phyloP scores from a whole-genome alignment of 805 yeast genomes.

The Saccharomycodes ludwigii region DNA sequence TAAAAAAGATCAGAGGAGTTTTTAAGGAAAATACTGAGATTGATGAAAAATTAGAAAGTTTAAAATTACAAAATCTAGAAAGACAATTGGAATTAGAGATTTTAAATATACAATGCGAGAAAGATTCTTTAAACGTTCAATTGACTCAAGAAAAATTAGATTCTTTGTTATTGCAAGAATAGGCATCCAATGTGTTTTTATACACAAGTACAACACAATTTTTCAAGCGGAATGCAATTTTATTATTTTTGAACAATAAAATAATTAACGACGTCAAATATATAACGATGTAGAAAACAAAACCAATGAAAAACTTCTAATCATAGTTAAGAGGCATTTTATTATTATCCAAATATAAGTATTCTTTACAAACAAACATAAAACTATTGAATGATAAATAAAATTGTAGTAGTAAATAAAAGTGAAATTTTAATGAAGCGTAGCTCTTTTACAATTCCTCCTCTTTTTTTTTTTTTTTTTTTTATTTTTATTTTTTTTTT shows the following conservation, averaged over 20 bases:
- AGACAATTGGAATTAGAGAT: conserved; percentile 18
- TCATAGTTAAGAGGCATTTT: no score
- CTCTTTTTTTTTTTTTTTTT: no score
- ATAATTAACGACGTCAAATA: no score
- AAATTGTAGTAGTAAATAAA: no score
- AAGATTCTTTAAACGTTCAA: conserved; percentile 23
- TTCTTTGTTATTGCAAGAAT: conserved; percentile 15
- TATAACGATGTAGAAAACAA: neutral
- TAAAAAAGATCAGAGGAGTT: conserved; percentile 10
- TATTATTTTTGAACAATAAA: neutral
- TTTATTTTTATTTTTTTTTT: no score
- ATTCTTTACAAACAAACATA: no score
- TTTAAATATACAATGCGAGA: conserved; percentile 17
- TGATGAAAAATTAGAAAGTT: conserved; percentile 15
- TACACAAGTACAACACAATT: neutral
- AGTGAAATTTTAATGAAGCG: no score
- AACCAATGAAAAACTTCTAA: no score
- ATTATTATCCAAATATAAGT: no score
- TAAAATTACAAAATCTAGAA: conserved; percentile 11
- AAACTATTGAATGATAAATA: no score
- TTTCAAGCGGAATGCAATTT: neutral
- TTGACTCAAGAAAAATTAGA: conserved; percentile 26
- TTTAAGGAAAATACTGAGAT: conserved; percentile 13
- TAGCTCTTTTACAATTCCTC: no score
- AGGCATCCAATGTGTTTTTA: neutral